phyloP scores from a whole-genome alignment of 1,139 yeast species.

The Yueomyces sp. region DNA sequence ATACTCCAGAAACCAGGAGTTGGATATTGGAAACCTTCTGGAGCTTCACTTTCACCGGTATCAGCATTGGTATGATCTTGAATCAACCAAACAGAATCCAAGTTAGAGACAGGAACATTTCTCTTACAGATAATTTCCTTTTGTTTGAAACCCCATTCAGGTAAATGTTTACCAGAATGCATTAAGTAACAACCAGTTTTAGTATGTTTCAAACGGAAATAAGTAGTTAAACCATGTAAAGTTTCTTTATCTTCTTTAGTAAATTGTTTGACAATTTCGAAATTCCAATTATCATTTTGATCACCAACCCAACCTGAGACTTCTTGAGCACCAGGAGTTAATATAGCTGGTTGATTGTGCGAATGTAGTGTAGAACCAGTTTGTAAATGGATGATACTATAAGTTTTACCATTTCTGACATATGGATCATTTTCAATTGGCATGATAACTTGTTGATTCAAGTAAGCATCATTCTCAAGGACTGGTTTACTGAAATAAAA shows the following conservation, averaged over 20 bases:
- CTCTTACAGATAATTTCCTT: constrained; percentile 87
- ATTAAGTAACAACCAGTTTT: constrained; percentile 74
- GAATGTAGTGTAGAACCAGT: constrained; percentile 91
- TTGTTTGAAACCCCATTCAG: constrained; percentile 98
- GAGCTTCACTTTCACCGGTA: constrained; percentile 45
- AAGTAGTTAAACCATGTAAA: constrained; percentile 82
- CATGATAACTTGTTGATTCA: constrained; percentile 14
- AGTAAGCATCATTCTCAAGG: constrained; percentile 35
- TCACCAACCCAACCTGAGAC: constrained; percentile 93
- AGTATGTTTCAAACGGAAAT: constrained; percentile 64
- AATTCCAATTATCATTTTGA: constrained; percentile 82
- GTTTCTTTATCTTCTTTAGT: constrained; percentile 49
- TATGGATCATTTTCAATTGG: constrained; percentile 31
- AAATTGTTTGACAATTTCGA: constrained; percentile 73
- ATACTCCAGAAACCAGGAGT: constrained; percentile 76
- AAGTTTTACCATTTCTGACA: constrained; percentile 57
- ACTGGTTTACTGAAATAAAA: constrained; percentile 70
- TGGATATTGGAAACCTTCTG: constrained; percentile 65
- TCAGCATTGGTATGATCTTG: constrained; percentile 71
- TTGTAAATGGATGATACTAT: constrained; percentile 65
- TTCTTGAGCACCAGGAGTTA: constrained; percentile 56
- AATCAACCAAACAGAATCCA: constrained; percentile 96
- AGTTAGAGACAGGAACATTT: constrained; percentile 68
- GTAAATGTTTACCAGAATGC: constrained; percentile 68
- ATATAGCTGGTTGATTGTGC: constrained; percentile 73